Evolutionary conservation across 1,284 basidiomycete genomes (phyloP), one percentile per base, ranked within the genome.

Genomic region (Moniliophthora roreri): DNA sequence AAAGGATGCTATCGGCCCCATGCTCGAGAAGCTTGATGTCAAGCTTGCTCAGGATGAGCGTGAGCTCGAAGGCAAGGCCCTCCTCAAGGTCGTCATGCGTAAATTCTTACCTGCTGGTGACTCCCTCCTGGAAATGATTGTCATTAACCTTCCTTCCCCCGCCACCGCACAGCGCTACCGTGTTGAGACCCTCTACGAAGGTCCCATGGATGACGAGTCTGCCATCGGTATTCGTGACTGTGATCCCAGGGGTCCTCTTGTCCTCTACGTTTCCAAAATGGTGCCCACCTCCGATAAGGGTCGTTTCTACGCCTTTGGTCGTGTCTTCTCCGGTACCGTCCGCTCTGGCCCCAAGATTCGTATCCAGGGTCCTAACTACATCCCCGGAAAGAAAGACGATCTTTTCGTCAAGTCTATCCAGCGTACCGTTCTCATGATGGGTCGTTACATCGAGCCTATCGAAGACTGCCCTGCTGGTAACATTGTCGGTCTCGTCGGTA

Each of bases 181-280:
- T 85, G 95, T 98, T 61, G 95, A 99, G 84, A 98, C 96, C 63
- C 88, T 99, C 56, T 99, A 99, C 78, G 97, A 99, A 75, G 97
- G 97, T 73, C 97, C 97, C 67, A 92, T 98, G 91, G 97, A 99
- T 76, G 97, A 99, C 71, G 96, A 99, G 78, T 96, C 93, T 56
- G 97, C 97, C 66, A 95, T 98, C 66, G 93, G 88, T 81, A 97
- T 99, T 79, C 90, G 97, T 61, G 95, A 99, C 77, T 99, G 97
- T 74, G 93, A 99, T 78, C 89, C 97, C 72, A 92, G 90, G 60
- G 97, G 87, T 60, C 97, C 97, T 62, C 89, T 99, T 63, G 95
- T 99, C 74, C 85, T 98, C 65, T 99, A 99, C 79, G 84, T 99
- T 78, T 99, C 97, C 66, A 99, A 99, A 88, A 99, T 99, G 97